These are phyloP conservation scores for Backusella liffmaniae DNA, from an alignment of 192 early-diverging fungal species.

Conservation along the genomic window DNA sequence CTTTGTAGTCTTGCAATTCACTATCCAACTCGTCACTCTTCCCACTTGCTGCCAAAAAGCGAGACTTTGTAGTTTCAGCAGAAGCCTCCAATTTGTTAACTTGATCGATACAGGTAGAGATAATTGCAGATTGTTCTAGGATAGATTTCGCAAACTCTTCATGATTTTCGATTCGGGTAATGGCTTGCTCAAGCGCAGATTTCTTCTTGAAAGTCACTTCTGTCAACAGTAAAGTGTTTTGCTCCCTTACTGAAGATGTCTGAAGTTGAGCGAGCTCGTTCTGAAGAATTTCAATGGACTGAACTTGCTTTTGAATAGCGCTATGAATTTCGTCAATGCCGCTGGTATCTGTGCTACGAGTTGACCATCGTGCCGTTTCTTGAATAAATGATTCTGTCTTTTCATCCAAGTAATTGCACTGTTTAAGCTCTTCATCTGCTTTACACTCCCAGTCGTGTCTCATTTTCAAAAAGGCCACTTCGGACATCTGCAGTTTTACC, in stretches of 20 bases:
- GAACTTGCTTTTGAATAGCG: not conserved
- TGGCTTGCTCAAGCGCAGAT: not conserved
- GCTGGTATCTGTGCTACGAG: not conserved
- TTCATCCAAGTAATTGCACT: not conserved
- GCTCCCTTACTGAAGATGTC: not conserved
- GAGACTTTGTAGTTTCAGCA: constrained; percentile 16
- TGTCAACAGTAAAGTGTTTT: not conserved
- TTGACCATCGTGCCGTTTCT: not conserved
- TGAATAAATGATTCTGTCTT: not conserved
- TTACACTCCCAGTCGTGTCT: constrained; percentile 8
- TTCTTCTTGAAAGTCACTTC: constrained; percentile 1
- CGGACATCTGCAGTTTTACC: not conserved
- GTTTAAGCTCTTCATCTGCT: not conserved
- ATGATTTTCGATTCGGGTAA: not conserved
- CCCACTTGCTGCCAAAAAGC: constrained; percentile 10
- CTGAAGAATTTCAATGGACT: not conserved
- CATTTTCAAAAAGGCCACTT: not conserved
- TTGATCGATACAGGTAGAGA: constrained; percentile 4
- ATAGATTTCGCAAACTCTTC: constrained; percentile 15
- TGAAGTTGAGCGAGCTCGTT: not conserved
- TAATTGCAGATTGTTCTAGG: constrained; percentile 2
- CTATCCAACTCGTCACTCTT: not conserved
- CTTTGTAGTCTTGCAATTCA: not conserved
- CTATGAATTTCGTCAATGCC: not conserved
- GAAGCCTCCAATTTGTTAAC: not conserved